A percentile compares a stretch with the other conserved stretches of the same genome.
Conservation (phyloP, 2,329 filamentous ascomycete genomes). For the Onygenales sp. region DNA sequence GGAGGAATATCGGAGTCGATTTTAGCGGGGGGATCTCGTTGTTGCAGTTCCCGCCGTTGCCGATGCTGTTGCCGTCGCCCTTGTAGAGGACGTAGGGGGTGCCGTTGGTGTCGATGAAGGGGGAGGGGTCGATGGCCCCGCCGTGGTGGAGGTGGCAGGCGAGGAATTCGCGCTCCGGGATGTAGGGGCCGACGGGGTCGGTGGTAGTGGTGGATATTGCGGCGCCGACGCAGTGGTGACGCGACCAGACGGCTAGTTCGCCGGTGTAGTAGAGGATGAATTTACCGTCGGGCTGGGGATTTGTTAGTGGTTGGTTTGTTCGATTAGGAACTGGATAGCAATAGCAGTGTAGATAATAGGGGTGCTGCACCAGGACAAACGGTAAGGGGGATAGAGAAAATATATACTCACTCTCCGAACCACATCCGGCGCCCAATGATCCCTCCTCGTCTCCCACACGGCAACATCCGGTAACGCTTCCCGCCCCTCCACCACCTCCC, state of each 20-base stretch:
- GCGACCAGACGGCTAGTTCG: constrained; percentile 26
- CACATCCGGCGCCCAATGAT: constrained; percentile 55
- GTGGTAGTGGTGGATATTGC: constrained; percentile 31
- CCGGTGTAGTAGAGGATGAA: constrained; percentile 53
- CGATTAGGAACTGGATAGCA: background rate
- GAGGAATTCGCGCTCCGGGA: constrained; percentile 36
- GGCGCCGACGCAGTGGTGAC: constrained; percentile 48
- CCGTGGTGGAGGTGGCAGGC: constrained; percentile 44
- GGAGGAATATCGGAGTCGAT: constrained; percentile 28
- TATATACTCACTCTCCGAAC: constrained; percentile 31
- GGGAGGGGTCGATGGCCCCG: constrained; percentile 53
- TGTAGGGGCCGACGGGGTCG: constrained; percentile 36
- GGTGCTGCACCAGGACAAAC: background rate
- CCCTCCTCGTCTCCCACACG: constrained; percentile 42
- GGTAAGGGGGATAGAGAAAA: background rate
- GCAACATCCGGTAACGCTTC: constrained; percentile 44
- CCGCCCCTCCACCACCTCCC: constrained; percentile 34
- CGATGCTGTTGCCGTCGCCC: constrained; percentile 50
- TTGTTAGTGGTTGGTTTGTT: background rate
- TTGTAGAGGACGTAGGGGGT: constrained; percentile 54
- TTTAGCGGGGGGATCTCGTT: constrained; percentile 28
- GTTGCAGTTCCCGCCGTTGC: constrained; percentile 34
- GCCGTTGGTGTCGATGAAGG: constrained; percentile 46
- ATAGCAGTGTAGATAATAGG: background rate
- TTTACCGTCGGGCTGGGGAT: constrained; percentile 28